phyloP scores from a whole-genome alignment of 2,329 filamentous ascomycete genomes.

The Cercospora janseana region DNA sequence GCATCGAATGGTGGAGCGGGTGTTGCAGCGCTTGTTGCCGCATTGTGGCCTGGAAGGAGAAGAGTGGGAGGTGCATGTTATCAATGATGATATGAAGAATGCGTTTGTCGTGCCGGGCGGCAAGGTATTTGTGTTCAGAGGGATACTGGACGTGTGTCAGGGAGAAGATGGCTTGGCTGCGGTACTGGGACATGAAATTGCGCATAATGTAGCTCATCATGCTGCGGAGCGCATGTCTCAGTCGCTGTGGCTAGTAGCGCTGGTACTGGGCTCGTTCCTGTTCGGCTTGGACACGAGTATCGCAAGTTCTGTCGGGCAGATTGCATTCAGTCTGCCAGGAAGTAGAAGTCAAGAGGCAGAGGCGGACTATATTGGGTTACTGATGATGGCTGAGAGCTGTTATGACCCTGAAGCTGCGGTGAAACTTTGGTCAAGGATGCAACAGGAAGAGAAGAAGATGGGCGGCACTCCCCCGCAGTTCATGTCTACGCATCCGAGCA shows the following conservation, averaged over 20 bases:
- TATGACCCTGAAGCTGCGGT: constrained; percentile 68
- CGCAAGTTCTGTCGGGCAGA: constrained; percentile 52
- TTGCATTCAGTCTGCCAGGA: constrained; percentile 67
- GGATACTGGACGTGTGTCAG: constrained; percentile 65
- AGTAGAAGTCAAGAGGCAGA: constrained; percentile 69
- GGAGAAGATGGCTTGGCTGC: constrained; percentile 70
- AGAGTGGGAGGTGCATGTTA: constrained; percentile 71
- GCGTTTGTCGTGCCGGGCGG: constrained; percentile 75
- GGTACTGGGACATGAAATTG: constrained; percentile 76
- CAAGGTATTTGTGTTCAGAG: constrained; percentile 76
- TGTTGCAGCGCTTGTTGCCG: constrained; percentile 66
- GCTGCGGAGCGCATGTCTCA: constrained; percentile 61
- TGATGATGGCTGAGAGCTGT: constrained; percentile 81
- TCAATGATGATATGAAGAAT: constrained; percentile 66
- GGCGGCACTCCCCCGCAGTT: constrained; percentile 61
- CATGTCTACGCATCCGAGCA: constrained; percentile 74
- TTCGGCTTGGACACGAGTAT: constrained; percentile 44
- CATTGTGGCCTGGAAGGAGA: constrained; percentile 58
- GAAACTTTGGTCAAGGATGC: constrained; percentile 55
- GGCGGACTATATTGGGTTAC: constrained; percentile 75
- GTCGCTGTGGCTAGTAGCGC: constrained; percentile 41
- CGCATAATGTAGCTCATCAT: constrained; percentile 70
- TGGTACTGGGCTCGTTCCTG: constrained; percentile 40
- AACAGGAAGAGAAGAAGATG: constrained; percentile 58
- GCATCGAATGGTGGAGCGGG: constrained; percentile 56